Evolutionary conservation across 257 asterid species (phyloP).

Genomic region (Solanum dulcamara): DNA sequence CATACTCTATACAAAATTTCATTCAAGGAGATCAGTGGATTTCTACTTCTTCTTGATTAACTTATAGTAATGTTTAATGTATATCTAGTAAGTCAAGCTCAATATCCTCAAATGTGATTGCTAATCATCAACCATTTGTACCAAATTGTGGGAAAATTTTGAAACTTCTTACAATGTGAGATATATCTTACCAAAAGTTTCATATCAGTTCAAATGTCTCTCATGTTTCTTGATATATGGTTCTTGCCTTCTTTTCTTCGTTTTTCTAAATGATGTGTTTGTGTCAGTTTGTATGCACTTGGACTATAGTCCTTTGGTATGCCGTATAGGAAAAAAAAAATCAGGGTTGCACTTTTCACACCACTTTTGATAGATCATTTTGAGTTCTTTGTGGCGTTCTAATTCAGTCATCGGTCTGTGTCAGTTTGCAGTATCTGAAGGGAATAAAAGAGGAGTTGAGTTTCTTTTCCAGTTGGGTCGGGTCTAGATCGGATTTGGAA

Average conservation of each 20-base stretch:
- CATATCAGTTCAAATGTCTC: background rate
- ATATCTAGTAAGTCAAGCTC: background rate
- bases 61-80: background rate
- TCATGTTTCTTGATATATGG: background rate
- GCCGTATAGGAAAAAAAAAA: too few species aligned
- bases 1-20: constrained; percentile 13
- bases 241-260: background rate
- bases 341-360: too few species aligned
- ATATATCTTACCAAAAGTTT: background rate
- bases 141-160: background rate
- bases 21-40: constrained; percentile 20
- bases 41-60: background rate
- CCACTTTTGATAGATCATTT: too few species aligned
- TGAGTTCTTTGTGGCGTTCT: too few species aligned
- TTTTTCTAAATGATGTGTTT: too few species aligned
- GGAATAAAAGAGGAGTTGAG: too few species aligned
- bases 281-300: too few species aligned
- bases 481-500: too few species aligned
- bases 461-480: too few species aligned
- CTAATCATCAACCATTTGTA: background rate
- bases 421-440: too few species aligned
- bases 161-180: background rate
- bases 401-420: too few species aligned
- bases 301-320: too few species aligned
- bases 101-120: background rate